Base-by-base conservation (phyloP, 1,139 yeast genomes). In the Hemisphaericaspora xylofermentans region DNA sequence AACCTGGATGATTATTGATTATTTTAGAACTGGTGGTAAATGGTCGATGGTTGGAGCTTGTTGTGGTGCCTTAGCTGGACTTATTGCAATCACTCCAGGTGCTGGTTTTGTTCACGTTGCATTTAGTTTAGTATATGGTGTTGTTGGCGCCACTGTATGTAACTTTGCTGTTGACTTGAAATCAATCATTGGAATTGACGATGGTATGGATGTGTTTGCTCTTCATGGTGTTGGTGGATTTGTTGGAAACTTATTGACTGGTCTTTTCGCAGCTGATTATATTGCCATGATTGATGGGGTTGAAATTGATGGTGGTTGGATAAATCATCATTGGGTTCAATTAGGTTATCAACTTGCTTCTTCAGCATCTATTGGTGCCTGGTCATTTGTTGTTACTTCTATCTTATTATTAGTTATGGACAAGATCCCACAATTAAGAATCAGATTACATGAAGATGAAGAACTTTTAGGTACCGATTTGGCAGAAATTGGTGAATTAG, bases 1-100 rank as follows among this genome's bases (percentile, higher is more conserved):
- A 54, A 77, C 96, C 39, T 91, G 96, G 96, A 83, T 88, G 89
- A 74, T 87, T 59, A 80, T 89, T 44, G 98, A 93, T 66, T 89
- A 80, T 68, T 82, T 85, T 72, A 81, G 96, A 74, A 80, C 83
- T 48, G 95, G 93, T 44, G 84, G 86, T 45, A 88, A 88, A 63
- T 91, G 96, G 96, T 87, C 97, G 41, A 87, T 96, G 32, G 93
- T 88, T 43, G 97, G 96, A 49, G 74, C 91, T 63, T 91, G 98
- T 68, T 78, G 88, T 42, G 98, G 98, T 57, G 89, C 91, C 43
- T 82, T 91, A 66, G 88, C 95, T 32, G 98, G 98, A 49, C 78
- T 91, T 46, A 97, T 91, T 36, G 96, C 96, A 59, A 87, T 91
- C 53, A 93, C 98, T 6, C 98, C 98, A 43, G 97, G 94, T 51